Evolutionary conservation across 768 basidiomycete genomes (phyloP).

Genomic region (Boletus rubroflammeus): DNA sequence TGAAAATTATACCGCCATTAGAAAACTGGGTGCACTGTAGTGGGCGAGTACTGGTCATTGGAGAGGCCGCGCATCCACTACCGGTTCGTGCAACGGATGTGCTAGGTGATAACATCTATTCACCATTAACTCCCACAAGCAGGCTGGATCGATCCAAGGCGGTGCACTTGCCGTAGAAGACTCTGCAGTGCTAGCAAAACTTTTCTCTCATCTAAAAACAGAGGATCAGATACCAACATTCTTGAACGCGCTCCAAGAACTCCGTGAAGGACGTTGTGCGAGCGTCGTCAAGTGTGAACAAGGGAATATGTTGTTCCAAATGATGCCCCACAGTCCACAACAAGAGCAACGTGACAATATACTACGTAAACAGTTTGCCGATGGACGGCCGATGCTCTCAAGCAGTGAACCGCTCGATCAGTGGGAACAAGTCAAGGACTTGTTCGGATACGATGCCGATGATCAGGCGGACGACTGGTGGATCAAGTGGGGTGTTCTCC

Average conservation of each 20-base stretch:
- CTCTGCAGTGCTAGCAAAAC: constrained; percentile 52
- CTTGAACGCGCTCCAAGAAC: constrained; percentile 54
- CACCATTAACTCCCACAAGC: neutral
- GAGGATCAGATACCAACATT: constrained; percentile 48
- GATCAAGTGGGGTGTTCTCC: constrained; percentile 52
- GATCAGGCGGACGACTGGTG: constrained; percentile 66
- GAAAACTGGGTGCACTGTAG: constrained; percentile 49
- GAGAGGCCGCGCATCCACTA: constrained; percentile 59
- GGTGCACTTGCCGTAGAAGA: constrained; percentile 58
- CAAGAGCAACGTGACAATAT: constrained; percentile 44
- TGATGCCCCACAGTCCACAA: constrained; percentile 40
- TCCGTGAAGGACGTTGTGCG: constrained; percentile 50
- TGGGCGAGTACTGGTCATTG: constrained; percentile 50
- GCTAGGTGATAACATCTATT: neutral
- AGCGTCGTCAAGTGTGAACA: constrained; percentile 45
- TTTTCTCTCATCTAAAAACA: constrained; percentile 52
- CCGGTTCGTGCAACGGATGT: constrained; percentile 36
- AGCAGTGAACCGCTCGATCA: constrained; percentile 23
- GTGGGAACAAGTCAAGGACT: constrained; percentile 50
- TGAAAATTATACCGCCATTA: constrained; percentile 37
- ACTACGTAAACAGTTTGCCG: constrained; percentile 38
- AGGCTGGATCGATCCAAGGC: constrained; percentile 56
- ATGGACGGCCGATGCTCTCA: constrained; percentile 45
- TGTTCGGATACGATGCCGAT: constrained; percentile 50
- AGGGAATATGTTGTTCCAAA: constrained; percentile 43